Base-by-base conservation (phyloP, 495 filamentous ascomycete genomes). In the Penicillium bialowiezense region DNA sequence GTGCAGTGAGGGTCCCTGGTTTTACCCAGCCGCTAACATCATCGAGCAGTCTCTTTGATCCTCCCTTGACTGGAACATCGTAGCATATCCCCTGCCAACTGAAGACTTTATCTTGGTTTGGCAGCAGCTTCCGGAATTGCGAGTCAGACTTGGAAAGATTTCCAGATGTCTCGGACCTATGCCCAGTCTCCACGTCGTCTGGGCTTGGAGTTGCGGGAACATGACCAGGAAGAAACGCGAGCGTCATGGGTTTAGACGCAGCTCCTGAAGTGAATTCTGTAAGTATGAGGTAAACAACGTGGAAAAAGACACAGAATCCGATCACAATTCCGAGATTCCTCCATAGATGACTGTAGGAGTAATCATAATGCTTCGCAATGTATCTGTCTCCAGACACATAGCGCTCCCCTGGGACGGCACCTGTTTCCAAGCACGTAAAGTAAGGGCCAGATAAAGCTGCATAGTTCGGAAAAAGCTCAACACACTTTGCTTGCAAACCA, bases 221-320 rank as follows among this genome's bases (percentile, higher is more conserved):
- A n/a, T n/a, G n/a, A n/a, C n/a, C n/a, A n/a, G n/a, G n/a, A n/a
- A n/a, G n/a, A n/a, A n/a, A n/a, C n/a, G n/a, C n/a, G n/a, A n/a
- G n/a, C n/a, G n/a, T n/a, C n/a, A n/a, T n/a, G n/a, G n/a, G n/a
- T 57, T 83, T 84, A 63, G 84, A 80, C 28, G 81, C 23, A 26
- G 76, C 1, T 84, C 77, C 32, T 90, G 83, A 39, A 78, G 77
- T 26, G 8, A 4, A 26, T 63, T 93, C 89, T n/a, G 85, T 82
- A 4, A 82, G 77, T 12, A 76, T 38, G 14, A 92, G 77, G 60
- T 91, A 90, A 23, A 70, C 65, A 40, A 60, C 32, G 32, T 84
- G 69, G 63, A 89, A 81, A 56, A 76, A 77, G 18, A 82, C 41
- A 68, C 84, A 78, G 67, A 91, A 89, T 5, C 63, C 86, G 32